Evolutionary conservation across 345 rosid species (phyloP).

Genomic region (Passiflora organensis): DNA sequence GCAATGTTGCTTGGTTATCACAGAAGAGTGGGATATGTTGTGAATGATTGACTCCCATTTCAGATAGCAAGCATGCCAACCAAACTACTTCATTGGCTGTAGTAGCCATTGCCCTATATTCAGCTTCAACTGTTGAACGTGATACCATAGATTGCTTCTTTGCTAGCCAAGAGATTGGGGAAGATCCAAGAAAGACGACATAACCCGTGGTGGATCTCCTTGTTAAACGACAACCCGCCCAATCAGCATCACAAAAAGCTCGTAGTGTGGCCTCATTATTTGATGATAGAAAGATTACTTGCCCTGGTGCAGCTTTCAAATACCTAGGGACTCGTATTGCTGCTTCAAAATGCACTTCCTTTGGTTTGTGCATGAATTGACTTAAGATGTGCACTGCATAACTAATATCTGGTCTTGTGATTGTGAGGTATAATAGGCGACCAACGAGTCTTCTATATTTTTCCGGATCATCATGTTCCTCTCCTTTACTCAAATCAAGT

Average conservation of each 20-base stretch:
- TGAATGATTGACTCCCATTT: background rate
- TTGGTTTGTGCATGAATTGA: background rate
- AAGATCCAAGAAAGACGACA: background rate
- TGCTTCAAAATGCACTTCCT: background rate
- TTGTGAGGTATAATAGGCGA: background rate
- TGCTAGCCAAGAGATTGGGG: background rate
- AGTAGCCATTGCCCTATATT: background rate
- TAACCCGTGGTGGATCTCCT: background rate
- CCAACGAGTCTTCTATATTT: background rate
- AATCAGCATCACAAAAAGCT: background rate
- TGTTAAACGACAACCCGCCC: background rate
- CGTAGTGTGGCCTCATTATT: background rate
- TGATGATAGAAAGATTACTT: background rate
- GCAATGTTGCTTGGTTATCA: background rate
- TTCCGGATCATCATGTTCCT: background rate
- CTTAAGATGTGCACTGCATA: background rate
- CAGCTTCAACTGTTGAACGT: background rate
- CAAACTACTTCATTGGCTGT: background rate
- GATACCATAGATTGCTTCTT: background rate
- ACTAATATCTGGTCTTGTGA: background rate
- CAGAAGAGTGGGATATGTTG: background rate
- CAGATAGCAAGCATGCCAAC: background rate
- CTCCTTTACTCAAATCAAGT: no score
- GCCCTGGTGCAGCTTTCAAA: background rate
- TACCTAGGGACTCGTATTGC: background rate